Evolutionary conservation across 768 basidiomycete genomes (phyloP).

Genomic region (Paxillus involutus): DNA sequence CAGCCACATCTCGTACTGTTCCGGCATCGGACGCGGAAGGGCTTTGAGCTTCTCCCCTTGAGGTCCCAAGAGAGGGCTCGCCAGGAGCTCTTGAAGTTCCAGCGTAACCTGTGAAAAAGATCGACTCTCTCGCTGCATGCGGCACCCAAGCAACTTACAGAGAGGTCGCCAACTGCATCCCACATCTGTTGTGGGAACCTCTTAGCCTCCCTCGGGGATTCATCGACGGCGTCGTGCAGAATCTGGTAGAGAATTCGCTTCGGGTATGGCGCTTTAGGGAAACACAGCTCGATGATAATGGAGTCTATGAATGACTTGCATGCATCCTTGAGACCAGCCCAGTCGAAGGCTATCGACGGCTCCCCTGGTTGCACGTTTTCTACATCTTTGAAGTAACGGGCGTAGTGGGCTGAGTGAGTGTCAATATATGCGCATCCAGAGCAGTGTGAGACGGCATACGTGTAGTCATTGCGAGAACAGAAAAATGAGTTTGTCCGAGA

Average conservation of each 20-base stretch:
- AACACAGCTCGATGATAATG: slow-evolving; percentile 79
- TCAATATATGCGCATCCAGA: slow-evolving; percentile 3
- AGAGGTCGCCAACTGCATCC: slow-evolving; percentile 81
- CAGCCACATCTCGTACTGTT: slow-evolving; percentile 63
- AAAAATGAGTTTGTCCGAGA: slow-evolving; percentile 63
- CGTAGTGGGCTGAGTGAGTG: slow-evolving; percentile 57
- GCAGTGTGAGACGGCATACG: slow-evolving; percentile 43
- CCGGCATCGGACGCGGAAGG: slow-evolving; percentile 51
- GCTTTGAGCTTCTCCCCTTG: slow-evolving; percentile 55
- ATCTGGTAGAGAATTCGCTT: slow-evolving; percentile 64
- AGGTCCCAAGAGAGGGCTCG: slow-evolving; percentile 56
- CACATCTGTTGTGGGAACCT: slow-evolving; percentile 79
- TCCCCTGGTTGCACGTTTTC: slow-evolving; percentile 41
- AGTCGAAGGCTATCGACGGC: slow-evolving; percentile 64
- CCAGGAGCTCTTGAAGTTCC: slow-evolving; percentile 64
- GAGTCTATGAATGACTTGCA: slow-evolving; percentile 81
- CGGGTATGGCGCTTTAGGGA: slow-evolving; percentile 69
- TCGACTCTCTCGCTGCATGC: background rate
- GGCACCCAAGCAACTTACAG: slow-evolving; percentile 42
- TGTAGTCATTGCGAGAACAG: slow-evolving; percentile 66
- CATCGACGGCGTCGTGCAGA: slow-evolving; percentile 69
- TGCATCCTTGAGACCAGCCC: slow-evolving; percentile 56
- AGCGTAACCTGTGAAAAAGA: slow-evolving; percentile 50
- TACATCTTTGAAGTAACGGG: slow-evolving; percentile 62
- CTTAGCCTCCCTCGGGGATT: slow-evolving; percentile 70